phyloP scores from a whole-genome alignment of 768 basidiomycete genomes.

The Phanerodontia chrysosporium region DNA sequence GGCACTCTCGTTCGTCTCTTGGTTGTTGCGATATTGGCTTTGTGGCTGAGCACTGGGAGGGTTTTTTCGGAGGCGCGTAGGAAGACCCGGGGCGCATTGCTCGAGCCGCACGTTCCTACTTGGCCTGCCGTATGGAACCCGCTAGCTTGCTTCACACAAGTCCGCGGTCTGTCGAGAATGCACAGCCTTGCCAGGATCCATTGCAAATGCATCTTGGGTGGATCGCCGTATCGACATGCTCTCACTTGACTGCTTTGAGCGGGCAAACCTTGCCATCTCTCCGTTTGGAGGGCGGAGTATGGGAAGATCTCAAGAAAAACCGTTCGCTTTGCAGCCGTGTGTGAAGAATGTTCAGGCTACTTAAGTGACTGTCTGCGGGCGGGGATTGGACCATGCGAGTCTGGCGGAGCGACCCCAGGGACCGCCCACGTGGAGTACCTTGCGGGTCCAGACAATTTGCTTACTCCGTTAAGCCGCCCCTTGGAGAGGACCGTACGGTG shows the following conservation, averaged over 20 bases:
- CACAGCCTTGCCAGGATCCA: not conserved
- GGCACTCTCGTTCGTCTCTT: not conserved
- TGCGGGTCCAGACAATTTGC: not conserved
- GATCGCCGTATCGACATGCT: too few relatives aligned
- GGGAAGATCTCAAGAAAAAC: not conserved
- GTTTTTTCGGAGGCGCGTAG: too few relatives aligned
- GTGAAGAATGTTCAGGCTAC: not conserved
- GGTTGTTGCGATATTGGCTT: not conserved
- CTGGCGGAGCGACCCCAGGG: not conserved
- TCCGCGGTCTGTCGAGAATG: not conserved
- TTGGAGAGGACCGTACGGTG: not conserved
- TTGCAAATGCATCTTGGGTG: too few relatives aligned
- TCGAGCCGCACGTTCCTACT: not conserved
- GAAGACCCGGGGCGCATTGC: too few relatives aligned
- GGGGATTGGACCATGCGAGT: not conserved
- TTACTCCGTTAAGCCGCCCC: not conserved
- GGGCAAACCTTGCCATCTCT: too few relatives aligned
- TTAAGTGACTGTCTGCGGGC: not conserved
- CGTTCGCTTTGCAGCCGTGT: not conserved
- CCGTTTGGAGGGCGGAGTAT: too few relatives aligned
- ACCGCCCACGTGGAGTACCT: not conserved
- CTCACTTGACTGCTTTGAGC: too few relatives aligned
- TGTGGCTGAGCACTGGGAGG: not conserved
- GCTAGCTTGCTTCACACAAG: too few relatives aligned
- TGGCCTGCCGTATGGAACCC: too few relatives aligned